Base-by-base conservation (phyloP, 1,139 yeast genomes). In the Candida tropicalis region DNA sequence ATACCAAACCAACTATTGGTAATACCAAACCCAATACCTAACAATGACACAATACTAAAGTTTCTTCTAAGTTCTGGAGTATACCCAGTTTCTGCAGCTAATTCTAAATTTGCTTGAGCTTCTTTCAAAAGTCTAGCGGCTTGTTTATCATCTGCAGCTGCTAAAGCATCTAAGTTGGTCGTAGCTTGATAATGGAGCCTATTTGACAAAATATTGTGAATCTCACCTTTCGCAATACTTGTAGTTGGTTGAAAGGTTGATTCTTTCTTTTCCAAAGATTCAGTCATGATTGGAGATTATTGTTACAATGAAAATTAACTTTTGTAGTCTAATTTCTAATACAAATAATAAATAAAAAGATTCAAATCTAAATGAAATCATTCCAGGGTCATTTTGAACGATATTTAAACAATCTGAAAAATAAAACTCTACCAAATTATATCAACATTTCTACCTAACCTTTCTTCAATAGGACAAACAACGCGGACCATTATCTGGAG, bases 1-100 rank as follows among this genome's bases (percentile, higher is more conserved):
- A 81, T 79, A 47, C 87, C 87, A 48, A 80, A 77, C 84, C 84
- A 79, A 7, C 83, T 77, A 61, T 79, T 79, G 32, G 85, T 80
- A 41, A 81, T 58, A 26, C 84, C 84, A 52, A 81, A 81, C 3
- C 84, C 85, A 42, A 82, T 81, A 40, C 86, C 86, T 18, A 81
- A 62, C 4, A 81, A 70, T 1, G 84, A 77, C 65, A 77, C 66
- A 29, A 76, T 65, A 16, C 78, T 68, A 49, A 78, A 79, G 44
- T 70, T 70, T 54, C 80, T 70, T 45, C 73, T 64, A 39, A 76
- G 62, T 47, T 73, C 73, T 1, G 72, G 72, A 5, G 58, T 45
- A 46, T 68, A 66, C 2, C 73, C 75, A 8, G 68, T 58, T 44
- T 64, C 68, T 2, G 65, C 57, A 4, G 66, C 70, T 41, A 64